A percentile compares a stretch with the other conserved stretches of the same genome.
phyloP scores from a whole-genome alignment of 75 land plant species.

The Cunninghamia lanceolata region DNA sequence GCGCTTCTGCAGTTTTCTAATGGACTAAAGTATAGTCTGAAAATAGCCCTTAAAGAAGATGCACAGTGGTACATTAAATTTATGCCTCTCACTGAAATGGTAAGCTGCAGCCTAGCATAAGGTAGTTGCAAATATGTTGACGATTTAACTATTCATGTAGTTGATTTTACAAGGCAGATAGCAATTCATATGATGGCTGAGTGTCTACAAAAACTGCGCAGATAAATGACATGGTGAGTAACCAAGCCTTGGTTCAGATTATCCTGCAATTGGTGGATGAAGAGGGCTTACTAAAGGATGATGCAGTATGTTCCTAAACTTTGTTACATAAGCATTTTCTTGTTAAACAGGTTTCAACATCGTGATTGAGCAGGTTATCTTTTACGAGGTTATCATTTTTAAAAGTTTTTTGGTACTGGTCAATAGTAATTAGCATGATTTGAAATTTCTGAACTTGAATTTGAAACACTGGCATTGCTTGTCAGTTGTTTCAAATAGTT shows the following conservation, averaged over 20 bases:
- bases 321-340: neutral
- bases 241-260: conserved; percentile 28
- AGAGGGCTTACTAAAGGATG: conserved; percentile 64
- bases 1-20: conserved; percentile 39
- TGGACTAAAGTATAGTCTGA: conserved; percentile 33
- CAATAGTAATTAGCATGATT: neutral
- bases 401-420: neutral
- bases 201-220: conserved; percentile 11
- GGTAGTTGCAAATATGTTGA: neutral
- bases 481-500: neutral
- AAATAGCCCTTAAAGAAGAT: conserved; percentile 49
- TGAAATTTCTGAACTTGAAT: neutral
- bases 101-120: conserved; percentile 10
- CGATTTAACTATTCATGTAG: neutral
- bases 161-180: conserved; percentile 6
- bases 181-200: neutral
- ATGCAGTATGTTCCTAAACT: conserved; percentile 49
- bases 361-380: neutral
- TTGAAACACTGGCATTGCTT: neutral
- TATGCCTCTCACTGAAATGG: conserved; percentile 59
- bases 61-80: conserved; percentile 42
- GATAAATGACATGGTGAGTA: conserved; percentile 38
- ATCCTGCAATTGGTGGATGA: conserved; percentile 50
- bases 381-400: neutral
- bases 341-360: conserved; percentile 1